phyloP scores from a whole-genome alignment of 1,284 basidiomycete genomes.

The Wolfiporia cocos region DNA sequence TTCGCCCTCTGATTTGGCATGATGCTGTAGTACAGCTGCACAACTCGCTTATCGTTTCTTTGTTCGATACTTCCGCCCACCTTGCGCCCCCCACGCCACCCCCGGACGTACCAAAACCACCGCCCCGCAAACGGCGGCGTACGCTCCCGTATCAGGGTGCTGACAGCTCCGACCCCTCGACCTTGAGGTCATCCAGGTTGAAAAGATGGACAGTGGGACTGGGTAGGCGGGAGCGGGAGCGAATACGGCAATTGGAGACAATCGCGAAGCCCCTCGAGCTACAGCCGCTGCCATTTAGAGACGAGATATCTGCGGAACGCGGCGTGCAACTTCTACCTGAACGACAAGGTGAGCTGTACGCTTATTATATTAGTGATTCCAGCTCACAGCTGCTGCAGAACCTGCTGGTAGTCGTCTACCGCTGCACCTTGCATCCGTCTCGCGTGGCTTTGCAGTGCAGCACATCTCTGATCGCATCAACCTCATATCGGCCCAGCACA shows the following conservation, averaged over 20 bases:
- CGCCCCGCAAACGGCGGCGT: conserved; percentile 67
- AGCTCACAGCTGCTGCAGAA: conserved; percentile 32
- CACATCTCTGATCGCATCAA: conserved; percentile 75
- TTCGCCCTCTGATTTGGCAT: not conserved
- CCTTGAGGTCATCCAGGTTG: conserved; percentile 56
- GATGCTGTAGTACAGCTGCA: conserved; percentile 59
- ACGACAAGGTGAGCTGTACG: conserved; percentile 46
- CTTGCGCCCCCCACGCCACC: conserved; percentile 59
- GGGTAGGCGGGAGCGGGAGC: conserved; percentile 67
- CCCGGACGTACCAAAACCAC: conserved; percentile 51
- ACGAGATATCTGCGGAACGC: conserved; percentile 68
- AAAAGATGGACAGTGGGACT: conserved; percentile 70
- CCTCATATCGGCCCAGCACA: conserved; percentile 73
- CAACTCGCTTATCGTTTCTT: conserved; percentile 73
- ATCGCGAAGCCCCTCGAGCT: conserved; percentile 22
- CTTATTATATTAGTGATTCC: conserved; percentile 1
- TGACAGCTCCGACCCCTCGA: conserved; percentile 40
- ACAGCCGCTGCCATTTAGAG: conserved; percentile 38
- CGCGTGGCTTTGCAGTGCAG: conserved; percentile 65
- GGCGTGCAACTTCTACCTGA: conserved; percentile 58
- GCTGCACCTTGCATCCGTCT: conserved; percentile 62
- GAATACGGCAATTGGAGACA: conserved; percentile 47
- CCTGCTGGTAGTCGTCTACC: conserved; percentile 65
- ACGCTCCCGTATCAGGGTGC: conserved; percentile 66
- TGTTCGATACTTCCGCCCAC: conserved; percentile 72